Evolutionary conservation across 306 rosid species (phyloP), one percentile per base, ranked within the genome.

Genomic region (Dryas drummondii): DNA sequence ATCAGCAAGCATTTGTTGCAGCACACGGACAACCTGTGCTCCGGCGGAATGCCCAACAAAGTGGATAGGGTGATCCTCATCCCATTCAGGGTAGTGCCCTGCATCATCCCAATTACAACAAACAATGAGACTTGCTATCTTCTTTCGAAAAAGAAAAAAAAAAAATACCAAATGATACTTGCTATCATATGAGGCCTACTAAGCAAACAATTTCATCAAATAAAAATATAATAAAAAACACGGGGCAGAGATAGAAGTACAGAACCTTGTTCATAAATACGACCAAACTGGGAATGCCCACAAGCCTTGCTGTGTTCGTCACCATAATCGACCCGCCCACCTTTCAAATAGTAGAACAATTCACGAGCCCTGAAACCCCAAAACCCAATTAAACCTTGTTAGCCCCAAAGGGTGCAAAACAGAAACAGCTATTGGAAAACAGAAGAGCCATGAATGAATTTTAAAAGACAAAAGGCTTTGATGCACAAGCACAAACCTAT

Each of bases 71-170:
- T 92, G 98, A 73, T 96, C 96, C 70, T 92, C 99, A 76, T 92
- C 97, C 99, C 99, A 96, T 73, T 96, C 96, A 53, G 98, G 92
- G 82, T 90, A 96, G 71, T 96, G 87, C 51, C 99, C 99, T 92
- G 88, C 49, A 84, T 8, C 37, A 26, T 60, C 69, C 73, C 79
- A 77, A 72, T 72, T 41, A 45, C 65, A 80, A 51, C 66, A 70
- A 57, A 13, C 42, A 44, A 61, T 42, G 27, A 64, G 7, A 48
- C 66, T 51, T 12, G 11, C 54, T 41, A 51, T 9, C 22, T 32
- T 32, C 37, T 32, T 32, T 32, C 37, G 2, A 1, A 32, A 32
- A 32, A 32, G 1, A 27, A 27, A 27, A 32, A 32, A 32, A 70
- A 57, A 13, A n/a, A n/a, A n/a, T n/a, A 22, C 22, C 42, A 44